Evolutionary conservation across 805 yeast genomes (phyloP).

Genomic region (Suhomyces xylopsoci): DNA sequence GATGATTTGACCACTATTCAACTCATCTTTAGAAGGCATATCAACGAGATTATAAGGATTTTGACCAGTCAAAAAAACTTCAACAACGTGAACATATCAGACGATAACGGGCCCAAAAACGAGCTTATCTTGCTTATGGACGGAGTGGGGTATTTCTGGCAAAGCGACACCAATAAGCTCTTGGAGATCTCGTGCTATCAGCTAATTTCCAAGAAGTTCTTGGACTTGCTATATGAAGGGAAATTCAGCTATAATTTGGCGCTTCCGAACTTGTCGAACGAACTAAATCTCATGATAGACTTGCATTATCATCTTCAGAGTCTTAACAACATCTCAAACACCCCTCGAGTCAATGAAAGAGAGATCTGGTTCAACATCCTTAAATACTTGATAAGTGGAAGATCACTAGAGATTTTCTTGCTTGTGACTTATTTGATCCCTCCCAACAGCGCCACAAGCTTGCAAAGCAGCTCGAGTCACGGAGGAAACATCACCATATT

Average conservation of each 20-base stretch:
- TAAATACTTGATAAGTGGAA: constrained; percentile 41
- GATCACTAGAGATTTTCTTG: constrained; percentile 38
- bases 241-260: constrained; percentile 31
- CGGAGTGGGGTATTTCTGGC: constrained; percentile 45
- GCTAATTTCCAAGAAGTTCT: constrained; percentile 33
- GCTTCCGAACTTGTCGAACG: constrained; percentile 37
- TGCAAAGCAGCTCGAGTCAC: constrained; percentile 34
- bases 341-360: constrained; percentile 22
- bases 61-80: constrained; percentile 38
- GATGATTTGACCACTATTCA: constrained; percentile 47
- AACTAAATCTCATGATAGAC: constrained; percentile 41
- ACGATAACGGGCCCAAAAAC: constrained; percentile 8
- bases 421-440: constrained; percentile 41
- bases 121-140: constrained; percentile 31
- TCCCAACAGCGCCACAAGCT: constrained; percentile 37
- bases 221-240: constrained; percentile 28
- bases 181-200: constrained; percentile 43
- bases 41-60: constrained; percentile 41
- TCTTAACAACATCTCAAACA: constrained; percentile 20
- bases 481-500: constrained; percentile 41
- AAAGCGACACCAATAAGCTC: constrained; percentile 38
- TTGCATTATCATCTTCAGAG: constrained; percentile 41
- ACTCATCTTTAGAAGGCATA: constrained; percentile 41
- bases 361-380: constrained; percentile 43
- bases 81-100: constrained; percentile 15